Base-by-base conservation (phyloP, 352 stramenopile species). In the Pythium vanterpoolii region DNA sequence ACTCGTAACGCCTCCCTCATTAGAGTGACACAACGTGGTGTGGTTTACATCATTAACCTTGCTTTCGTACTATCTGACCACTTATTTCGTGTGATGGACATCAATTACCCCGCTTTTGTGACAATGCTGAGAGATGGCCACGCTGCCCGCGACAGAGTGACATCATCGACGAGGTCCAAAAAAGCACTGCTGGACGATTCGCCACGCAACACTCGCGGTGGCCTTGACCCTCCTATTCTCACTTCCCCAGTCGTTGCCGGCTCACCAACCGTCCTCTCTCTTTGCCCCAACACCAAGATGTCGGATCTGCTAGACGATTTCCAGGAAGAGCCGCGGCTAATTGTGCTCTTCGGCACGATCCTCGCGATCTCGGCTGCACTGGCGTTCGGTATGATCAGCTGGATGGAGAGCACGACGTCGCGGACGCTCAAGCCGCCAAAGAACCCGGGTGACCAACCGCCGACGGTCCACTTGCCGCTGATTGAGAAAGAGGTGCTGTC, bases 401-500 rank as follows among this genome's bases (percentile, higher is more conserved):
- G 46, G 30, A 56, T 87, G 55, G 62, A 70, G 27, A 9, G 56
- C 31, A 46, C 43, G 34, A 38, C 48, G 55, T 75, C 63, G 18
- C 68, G 82, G 59, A 89, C 82, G 56, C 66, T 91, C 51, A 71
- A 87, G 56, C 50, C 63, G 45, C 47, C 77, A 5, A 52, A 69
- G 19, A 64, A 64, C 19, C 73, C 72, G 5, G 60, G 65, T n/a
- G 70, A 66, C 26, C 62, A 66, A 51, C 56, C 68, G 11, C 70
- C 69, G 8, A 78, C 75, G 1, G 83, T 93, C 31, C 71, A 79
- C n/a, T 51, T 95, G 62, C 75, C 82, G 23, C 78, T 98, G 10
- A 70, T 97, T 3, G 83, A 96, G 54, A 98, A 98, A 69, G 88
- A 98, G 62, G 69, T 44, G 19, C 60, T 98, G 13, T 97, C 86